Base-by-base conservation (phyloP, 2,329 filamentous ascomycete species). In the Diaporthe amygdali region DNA sequence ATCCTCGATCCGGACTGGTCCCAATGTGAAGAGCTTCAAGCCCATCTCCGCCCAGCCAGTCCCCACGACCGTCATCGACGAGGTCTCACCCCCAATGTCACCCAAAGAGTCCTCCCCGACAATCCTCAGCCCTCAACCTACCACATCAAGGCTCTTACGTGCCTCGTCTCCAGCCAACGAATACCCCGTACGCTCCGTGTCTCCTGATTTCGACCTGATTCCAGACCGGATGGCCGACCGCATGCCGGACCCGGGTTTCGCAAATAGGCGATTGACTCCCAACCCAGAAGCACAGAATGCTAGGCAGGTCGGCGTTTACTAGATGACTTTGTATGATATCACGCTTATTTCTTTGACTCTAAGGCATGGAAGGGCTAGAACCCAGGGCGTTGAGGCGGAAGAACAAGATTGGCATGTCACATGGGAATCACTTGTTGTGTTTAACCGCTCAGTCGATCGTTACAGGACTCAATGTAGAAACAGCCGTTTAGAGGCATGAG, bases 151-250 rank as follows among this genome's bases (percentile, higher is more conserved):
- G 47, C 83, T 89, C 14, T 80, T 90, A 14, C 84, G 85, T n/a
- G 84, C 85, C 37, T 86, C 85, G 1, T 71, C 68, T 39, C 88
- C 89, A 2, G 86, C 86, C 2, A 85, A 83, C 6, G 88, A 90
- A 75, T 88, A 88, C 74, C 86, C 86, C 5, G 76, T 89, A 39
- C 83, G 88, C 47, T 88, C 87, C 27, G 83, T 86, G 32, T 90
- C 88, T 4, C 88, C 88, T 0, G 88, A 90, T 49, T 79, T 90
- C 63, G 90, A 91, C 56, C 81, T 91, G 56, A 78, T 91, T n/a
- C 89, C 88, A 15, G 90, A 91, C 76, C 84, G 88, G 67, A 91
- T 90, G 89, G 87, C 87, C 8, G 87, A 88, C 69, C 86, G 88
- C 67, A 86, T 90, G 49, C 83, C 85, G 12, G 86, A 87, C 69